Percentiles rank a stretch among this genome's conserved stretches.
phyloP scores from a whole-genome alignment of 371 early-diverging fungal genomes.

The Mortierella sp. region DNA sequence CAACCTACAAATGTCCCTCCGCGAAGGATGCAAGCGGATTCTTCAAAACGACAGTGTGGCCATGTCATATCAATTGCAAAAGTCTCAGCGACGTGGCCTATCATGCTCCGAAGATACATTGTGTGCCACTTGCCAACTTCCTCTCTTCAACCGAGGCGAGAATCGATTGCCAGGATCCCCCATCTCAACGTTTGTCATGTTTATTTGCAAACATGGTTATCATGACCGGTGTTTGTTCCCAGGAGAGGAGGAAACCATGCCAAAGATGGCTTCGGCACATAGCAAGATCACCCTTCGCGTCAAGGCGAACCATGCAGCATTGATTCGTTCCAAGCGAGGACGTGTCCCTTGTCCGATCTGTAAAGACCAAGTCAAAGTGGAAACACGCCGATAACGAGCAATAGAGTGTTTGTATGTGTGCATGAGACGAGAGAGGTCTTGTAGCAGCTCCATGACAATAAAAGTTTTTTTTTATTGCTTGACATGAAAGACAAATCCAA shows the following conservation, averaged over 20 bases:
- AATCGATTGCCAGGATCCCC: constrained; percentile 17
- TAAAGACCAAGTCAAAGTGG: constrained; percentile 61
- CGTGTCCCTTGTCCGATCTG: constrained; percentile 67
- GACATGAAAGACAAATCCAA: too few relatives aligned
- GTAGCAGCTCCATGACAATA: too few relatives aligned
- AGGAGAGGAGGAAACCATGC: constrained; percentile 43
- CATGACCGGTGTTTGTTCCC: constrained; percentile 73
- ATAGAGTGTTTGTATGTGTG: neutral
- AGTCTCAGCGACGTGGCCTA: constrained; percentile 77
- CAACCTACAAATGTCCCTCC: constrained; percentile 88
- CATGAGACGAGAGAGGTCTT: too few relatives aligned
- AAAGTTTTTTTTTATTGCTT: too few relatives aligned
- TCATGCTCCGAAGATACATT: constrained; percentile 67
- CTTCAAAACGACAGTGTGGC: constrained; percentile 85
- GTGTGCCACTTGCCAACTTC: constrained; percentile 72
- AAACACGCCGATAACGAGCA: constrained; percentile 12
- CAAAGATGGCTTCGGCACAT: constrained; percentile 39
- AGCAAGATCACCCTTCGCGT: constrained; percentile 54
- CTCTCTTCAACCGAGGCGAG: constrained; percentile 63
- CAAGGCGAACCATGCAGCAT: constrained; percentile 66
- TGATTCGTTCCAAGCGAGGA: constrained; percentile 61
- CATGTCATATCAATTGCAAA: constrained; percentile 78
- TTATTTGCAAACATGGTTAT: constrained; percentile 81
- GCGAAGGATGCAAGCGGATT: constrained; percentile 89
- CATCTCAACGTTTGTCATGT: constrained; percentile 60